These are phyloP conservation scores for Phytophthora constricta DNA, from an alignment of 352 stramenopile genomes.

Conservation along the genomic window DNA sequence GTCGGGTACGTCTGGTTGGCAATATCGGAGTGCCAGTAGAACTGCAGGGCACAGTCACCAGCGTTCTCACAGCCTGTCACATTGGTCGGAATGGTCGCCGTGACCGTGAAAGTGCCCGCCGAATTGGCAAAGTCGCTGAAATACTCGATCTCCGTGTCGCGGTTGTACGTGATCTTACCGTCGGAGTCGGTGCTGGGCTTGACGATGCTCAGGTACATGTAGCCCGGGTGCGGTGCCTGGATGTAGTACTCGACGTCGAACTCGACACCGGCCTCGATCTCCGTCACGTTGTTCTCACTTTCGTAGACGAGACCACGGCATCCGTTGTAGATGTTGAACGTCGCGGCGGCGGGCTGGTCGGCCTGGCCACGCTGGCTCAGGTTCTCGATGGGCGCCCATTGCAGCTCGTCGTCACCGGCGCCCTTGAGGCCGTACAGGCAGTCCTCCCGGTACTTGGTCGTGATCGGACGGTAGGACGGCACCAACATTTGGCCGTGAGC, in stretches of 20 bases:
- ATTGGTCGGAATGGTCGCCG: constrained; percentile 35
- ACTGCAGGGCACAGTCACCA: constrained; percentile 50
- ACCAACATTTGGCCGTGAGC: constrained; percentile 47
- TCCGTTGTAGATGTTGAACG: constrained; percentile 68
- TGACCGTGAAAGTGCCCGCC: constrained; percentile 23
- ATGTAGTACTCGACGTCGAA: constrained; percentile 60
- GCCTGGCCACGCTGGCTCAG: constrained; percentile 56
- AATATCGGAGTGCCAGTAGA: constrained; percentile 54
- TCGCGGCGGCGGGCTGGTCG: constrained; percentile 44
- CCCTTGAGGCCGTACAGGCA: constrained; percentile 49
- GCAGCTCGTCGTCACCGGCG: constrained; percentile 56
- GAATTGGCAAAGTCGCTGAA: constrained; percentile 41
- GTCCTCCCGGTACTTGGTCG: constrained; percentile 44
- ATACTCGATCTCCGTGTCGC: constrained; percentile 29
- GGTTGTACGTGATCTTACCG: constrained; percentile 50
- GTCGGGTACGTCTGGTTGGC: constrained; percentile 58
- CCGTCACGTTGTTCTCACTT: constrained; percentile 46
- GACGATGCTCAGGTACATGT: constrained; percentile 51
- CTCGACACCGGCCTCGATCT: constrained; percentile 46
- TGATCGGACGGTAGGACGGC: constrained; percentile 44
- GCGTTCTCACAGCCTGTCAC: constrained; percentile 41
- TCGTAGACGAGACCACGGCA: constrained; percentile 68
- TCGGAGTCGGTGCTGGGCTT: constrained; percentile 40
- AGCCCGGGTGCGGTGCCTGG: constrained; percentile 53
- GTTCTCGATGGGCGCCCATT: constrained; percentile 62